Base-by-base conservation (phyloP, 2,329 filamentous ascomycete species). In the Trichoderma sp. region DNA sequence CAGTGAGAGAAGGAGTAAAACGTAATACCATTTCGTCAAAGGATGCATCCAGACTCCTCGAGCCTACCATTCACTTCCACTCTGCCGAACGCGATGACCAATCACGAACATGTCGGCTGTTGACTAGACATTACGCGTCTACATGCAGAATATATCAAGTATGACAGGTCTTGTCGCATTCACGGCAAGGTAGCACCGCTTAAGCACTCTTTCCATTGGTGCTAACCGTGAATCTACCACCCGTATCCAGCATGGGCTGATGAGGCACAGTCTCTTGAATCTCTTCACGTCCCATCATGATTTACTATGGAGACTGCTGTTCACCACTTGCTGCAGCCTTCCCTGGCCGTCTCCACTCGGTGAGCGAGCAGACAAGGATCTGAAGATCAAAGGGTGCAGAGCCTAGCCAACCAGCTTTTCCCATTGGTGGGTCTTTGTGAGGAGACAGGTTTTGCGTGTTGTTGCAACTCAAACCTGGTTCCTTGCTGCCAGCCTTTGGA, bases 341-440 rank as follows among this genome's bases (percentile, higher is more conserved):
- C 52, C 61, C 52, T 34, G 13, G 52, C n/a, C 25, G 52, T 65
- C 42, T 42, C 63, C 63, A 65, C 63, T 65, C 63, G 63, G 50
- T 65, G 63, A 65, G 63, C 53, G 53, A 57, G 25, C 37, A n/a
- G 35, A 48, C 63, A 37, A 57, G 63, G 63, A 57, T 65, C 48
- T 50, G 59, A 52, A 52, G 19, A 29, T 63, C 22, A 52, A 35
- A 63, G 59, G 59, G 22, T 61, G 39, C n/a, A 50, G 58, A 61
- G 42, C 19, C 25, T 48, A 13, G 42, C 58, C 58, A 61, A 61
- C 58, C 58, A 50, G 29, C 8, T 25, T 34, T 9, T 22, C 29
- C 17, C 42, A 61, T 35, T 50, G 15, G 58, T 50, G 42, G 42
- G 39, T n/a, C 39, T 29, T 17, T 59, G 15, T 2, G 27, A 15